Conservation (phyloP, 495 filamentous ascomycete species). For the Xylaria venustula region DNA sequence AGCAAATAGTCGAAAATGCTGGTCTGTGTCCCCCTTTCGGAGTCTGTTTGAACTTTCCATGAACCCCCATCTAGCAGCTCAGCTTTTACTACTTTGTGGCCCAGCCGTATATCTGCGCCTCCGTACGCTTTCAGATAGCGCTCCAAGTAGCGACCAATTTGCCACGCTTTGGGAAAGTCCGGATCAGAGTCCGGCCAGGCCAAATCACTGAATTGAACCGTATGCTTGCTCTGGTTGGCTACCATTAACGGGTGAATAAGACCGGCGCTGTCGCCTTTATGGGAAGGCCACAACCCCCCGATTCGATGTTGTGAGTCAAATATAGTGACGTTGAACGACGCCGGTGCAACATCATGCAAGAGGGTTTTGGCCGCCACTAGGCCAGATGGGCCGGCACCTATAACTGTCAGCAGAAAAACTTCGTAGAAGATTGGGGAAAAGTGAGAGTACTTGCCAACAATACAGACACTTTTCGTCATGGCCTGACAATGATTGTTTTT, state of each 20-base stretch:
- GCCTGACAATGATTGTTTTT: background rate
- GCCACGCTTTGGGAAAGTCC: slow-evolving; percentile 70
- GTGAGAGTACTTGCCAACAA: slow-evolving; percentile 56
- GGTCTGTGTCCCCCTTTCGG: slow-evolving; percentile 24
- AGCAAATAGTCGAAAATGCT: slow-evolving; percentile 69
- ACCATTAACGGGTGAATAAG: slow-evolving; percentile 66
- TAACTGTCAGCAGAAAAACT: background rate
- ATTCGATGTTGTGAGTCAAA: slow-evolving; percentile 65
- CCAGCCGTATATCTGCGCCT: slow-evolving; percentile 46
- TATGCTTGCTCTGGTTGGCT: slow-evolving; percentile 77
- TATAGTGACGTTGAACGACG: slow-evolving; percentile 63
- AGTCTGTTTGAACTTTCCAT: slow-evolving; percentile 58
- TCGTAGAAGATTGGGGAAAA: background rate
- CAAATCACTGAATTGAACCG: slow-evolving; percentile 76
- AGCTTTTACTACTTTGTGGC: slow-evolving; percentile 51
- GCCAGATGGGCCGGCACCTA: slow-evolving; percentile 79
- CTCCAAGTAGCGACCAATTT: slow-evolving; percentile 73
- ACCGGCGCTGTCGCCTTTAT: slow-evolving; percentile 39
- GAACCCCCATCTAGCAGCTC: slow-evolving; percentile 31
- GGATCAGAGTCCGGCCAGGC: slow-evolving; percentile 59
- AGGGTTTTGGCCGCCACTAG: slow-evolving; percentile 81
- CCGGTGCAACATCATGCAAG: slow-evolving; percentile 55
- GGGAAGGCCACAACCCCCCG: slow-evolving; percentile 74
- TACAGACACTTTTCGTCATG: slow-evolving; percentile 60
- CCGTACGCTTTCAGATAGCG: slow-evolving; percentile 59